Evolutionary conservation across 2,329 filamentous ascomycete species (phyloP).

Genomic region (Berkeleyomyces rouxiae): DNA sequence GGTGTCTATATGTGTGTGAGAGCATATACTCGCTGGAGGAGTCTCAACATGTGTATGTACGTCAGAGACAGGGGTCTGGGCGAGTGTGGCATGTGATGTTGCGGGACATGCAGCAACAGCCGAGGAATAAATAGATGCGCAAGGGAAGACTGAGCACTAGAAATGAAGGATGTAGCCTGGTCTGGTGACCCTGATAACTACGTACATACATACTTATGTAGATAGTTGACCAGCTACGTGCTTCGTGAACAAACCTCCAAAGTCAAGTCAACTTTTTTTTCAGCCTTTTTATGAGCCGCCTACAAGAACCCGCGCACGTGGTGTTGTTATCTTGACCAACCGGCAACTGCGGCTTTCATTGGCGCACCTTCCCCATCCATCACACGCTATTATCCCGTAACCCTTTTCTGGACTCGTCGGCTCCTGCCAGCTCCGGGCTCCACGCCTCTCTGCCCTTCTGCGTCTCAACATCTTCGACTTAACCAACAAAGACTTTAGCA

Average conservation of each 20-base stretch:
- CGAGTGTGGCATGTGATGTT: not conserved
- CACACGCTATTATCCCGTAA: not conserved
- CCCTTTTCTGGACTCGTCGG: not conserved
- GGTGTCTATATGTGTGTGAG: not conserved
- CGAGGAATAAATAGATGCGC: not conserved
- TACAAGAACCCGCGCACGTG: not conserved
- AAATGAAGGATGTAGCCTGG: not conserved
- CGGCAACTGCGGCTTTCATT: not conserved
- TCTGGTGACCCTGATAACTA: not conserved
- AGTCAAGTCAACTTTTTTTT: not conserved
- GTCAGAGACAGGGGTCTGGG: not conserved
- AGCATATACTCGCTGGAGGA: not conserved
- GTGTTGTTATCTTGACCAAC: not conserved
- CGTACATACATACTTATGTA: too few species aligned
- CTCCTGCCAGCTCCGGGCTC: not conserved
- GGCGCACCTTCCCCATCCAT: not conserved
- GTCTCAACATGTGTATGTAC: not conserved
- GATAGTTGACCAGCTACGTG: too few species aligned
- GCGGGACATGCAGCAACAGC: not conserved
- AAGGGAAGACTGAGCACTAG: not conserved
- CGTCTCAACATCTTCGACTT: not conserved
- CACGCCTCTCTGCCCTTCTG: not conserved
- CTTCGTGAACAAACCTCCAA: not conserved
- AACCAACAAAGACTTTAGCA: not conserved
- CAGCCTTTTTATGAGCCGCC: not conserved